Evolutionary conservation across 805 yeast species (phyloP).

Genomic region (Cyberlindnera japonica): DNA sequence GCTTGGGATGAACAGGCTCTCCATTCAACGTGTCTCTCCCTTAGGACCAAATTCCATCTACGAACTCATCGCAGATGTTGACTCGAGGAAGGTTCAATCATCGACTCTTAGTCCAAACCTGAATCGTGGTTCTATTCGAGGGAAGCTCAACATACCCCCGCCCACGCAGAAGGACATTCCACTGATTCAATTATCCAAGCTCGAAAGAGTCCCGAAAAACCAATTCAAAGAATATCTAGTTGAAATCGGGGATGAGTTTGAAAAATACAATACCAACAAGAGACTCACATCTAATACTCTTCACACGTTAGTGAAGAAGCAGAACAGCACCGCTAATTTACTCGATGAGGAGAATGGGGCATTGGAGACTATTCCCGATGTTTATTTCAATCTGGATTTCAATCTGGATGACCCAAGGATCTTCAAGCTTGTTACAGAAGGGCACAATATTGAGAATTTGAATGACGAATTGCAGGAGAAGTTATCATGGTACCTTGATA

Average conservation of each 20-base stretch:
- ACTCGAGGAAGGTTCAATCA: slow-evolving; percentile 33
- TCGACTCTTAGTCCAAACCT: slow-evolving; percentile 26
- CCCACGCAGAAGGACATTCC: slow-evolving; percentile 88
- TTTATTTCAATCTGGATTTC: slow-evolving; percentile 66
- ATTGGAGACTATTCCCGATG: slow-evolving; percentile 55
- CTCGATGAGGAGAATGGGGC: slow-evolving; percentile 24
- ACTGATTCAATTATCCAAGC: slow-evolving; percentile 59
- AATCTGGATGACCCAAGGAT: slow-evolving; percentile 84
- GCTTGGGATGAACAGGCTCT: slow-evolving; percentile 38
- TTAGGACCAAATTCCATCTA: slow-evolving; percentile 74
- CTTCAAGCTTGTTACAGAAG: slow-evolving; percentile 70
- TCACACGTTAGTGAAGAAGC: slow-evolving; percentile 17
- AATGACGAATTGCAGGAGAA: slow-evolving; percentile 69
- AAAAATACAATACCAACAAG: slow-evolving; percentile 39
- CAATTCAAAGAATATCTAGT: slow-evolving; percentile 43
- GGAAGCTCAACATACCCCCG: slow-evolving; percentile 46
- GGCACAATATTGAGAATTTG: slow-evolving; percentile 44
- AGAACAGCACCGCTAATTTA: slow-evolving; percentile 14
- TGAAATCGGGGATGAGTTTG: slow-evolving; percentile 42
- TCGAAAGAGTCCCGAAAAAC: slow-evolving; percentile 41
- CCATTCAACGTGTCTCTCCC: slow-evolving; percentile 44
- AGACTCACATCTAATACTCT: slow-evolving; percentile 37
- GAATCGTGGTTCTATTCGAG: slow-evolving; percentile 27
- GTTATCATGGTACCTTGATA: slow-evolving; percentile 77
- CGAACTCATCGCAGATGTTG: slow-evolving; percentile 65